Base-by-base conservation (phyloP, 441 rosid genomes). In the Corymbia citriodora region DNA sequence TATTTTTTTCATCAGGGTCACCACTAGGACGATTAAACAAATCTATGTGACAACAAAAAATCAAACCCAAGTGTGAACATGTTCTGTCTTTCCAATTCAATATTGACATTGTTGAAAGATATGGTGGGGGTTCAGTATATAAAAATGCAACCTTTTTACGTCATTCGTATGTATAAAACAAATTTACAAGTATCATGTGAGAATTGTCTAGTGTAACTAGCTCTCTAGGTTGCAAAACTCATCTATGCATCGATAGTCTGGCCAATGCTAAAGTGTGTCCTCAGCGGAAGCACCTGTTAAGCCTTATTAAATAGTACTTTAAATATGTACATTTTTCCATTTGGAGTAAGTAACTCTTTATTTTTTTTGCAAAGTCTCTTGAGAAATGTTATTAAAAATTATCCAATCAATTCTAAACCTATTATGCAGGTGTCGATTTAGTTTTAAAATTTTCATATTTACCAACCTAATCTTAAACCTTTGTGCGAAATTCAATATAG, bases 401-500 rank as follows among this genome's bases (percentile, higher is more conserved):
- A 59, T 25, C 1, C 7, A 59, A 12, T 61, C 13, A 61, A 1
- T 12, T n/a, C 0, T 61, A 61, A 61, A 61, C 3, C 6, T 14
- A 61, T 61, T 61, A 1, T 12, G 12, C 12, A 0, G 68, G 27
- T 61, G 27, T 27, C 4, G 27, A 12, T 61, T 61, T 61, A 61
- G 4, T 61, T 3, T 14, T 61, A 11, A 61, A 12, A 8, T 61
- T 61, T 61, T 61, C 0, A 11, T 61, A 40, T 61, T 61, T 12
- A 15, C 2, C 8, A 61, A 61, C 27, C 2, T 27, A 61, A 8
- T 12, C 1, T 12, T 61, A 12, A 61, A 27, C 12, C 12, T 61
- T 61, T 0, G 2, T 0, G 27, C 12, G 27, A 61, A 61, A 61
- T 61, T 61, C 0, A 25, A 61, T 61, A 2, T 27, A 10, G 4